phyloP scores from a whole-genome alignment of 805 yeast species.

The Cyberlindnera galapagoensis region DNA sequence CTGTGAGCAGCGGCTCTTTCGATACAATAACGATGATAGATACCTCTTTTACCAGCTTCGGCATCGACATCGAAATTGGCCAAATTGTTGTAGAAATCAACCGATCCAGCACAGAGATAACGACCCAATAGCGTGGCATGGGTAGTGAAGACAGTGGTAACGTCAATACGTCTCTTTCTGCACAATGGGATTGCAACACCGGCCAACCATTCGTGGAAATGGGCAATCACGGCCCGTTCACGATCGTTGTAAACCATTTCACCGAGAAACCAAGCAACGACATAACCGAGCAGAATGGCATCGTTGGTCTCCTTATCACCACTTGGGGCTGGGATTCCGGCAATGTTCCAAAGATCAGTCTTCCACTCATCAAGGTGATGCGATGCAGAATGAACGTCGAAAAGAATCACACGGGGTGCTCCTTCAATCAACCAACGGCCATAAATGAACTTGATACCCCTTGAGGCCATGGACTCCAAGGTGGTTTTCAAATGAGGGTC shows the following conservation, averaged over 20 bases:
- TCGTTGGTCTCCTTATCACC: slow-evolving; percentile 86
- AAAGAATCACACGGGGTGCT: slow-evolving; percentile 87
- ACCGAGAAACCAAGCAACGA: slow-evolving; percentile 96
- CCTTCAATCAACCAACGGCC: slow-evolving; percentile 98
- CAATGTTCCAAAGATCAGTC: slow-evolving; percentile 81
- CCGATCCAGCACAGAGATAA: slow-evolving; percentile 92
- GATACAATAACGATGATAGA: slow-evolving; percentile 93
- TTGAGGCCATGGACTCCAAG: slow-evolving; percentile 67
- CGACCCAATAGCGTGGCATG: slow-evolving; percentile 96
- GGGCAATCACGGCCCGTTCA: slow-evolving; percentile 85
- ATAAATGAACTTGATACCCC: slow-evolving; percentile 79
- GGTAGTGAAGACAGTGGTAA: slow-evolving; percentile 92
- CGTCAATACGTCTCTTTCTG: slow-evolving; percentile 85
- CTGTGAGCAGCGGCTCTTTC: slow-evolving; percentile 96
- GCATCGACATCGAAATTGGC: slow-evolving; percentile 90
- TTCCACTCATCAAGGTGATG: slow-evolving; percentile 87
- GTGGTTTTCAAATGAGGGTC: slow-evolving; percentile 53
- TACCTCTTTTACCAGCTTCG: slow-evolving; percentile 97
- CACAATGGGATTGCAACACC: slow-evolving; percentile 93
- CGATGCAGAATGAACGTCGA: slow-evolving; percentile 74
- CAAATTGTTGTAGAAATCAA: slow-evolving; percentile 90
- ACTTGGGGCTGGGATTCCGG: slow-evolving; percentile 91
- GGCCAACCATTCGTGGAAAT: slow-evolving; percentile 97
- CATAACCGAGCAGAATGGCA: slow-evolving; percentile 86
- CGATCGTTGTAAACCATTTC: slow-evolving; percentile 82